phyloP scores from a whole-genome alignment of 2,329 filamentous ascomycete genomes.

The Fusarium continuum region DNA sequence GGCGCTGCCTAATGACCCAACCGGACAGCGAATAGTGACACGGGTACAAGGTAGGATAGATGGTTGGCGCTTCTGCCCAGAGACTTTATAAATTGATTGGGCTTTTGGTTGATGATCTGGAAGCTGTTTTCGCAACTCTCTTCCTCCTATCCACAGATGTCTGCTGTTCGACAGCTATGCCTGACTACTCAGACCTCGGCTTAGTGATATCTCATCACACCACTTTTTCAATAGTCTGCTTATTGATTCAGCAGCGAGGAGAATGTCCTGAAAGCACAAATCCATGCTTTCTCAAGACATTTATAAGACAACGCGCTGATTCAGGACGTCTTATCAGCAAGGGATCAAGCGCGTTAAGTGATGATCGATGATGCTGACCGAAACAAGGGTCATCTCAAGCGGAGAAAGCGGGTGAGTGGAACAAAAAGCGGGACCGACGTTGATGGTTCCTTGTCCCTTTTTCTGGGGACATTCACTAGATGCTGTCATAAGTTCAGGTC shows the following conservation, averaged over 20 bases:
- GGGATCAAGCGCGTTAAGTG: slow-evolving; percentile 30
- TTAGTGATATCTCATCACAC: not conserved
- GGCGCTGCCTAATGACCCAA: slow-evolving; percentile 6
- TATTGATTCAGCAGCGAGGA: not conserved
- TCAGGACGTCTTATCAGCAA: slow-evolving; percentile 6
- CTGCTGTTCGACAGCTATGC: slow-evolving; percentile 5
- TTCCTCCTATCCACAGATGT: no score
- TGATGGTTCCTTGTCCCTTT: slow-evolving; percentile 29
- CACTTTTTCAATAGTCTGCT: not conserved
- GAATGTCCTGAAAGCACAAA: not conserved
- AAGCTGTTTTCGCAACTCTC: no score
- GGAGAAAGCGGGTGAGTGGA: slow-evolving; percentile 34
- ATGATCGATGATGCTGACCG: slow-evolving; percentile 34
- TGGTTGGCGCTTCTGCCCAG: not conserved
- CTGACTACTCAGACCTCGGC: not conserved
- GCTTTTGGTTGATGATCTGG: not conserved
- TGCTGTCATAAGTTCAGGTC: slow-evolving; percentile 25
- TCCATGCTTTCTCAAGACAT: not conserved
- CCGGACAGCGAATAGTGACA: slow-evolving; percentile 7
- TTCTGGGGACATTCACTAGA: slow-evolving; percentile 33
- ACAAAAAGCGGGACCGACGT: slow-evolving; percentile 25
- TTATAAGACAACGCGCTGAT: slow-evolving; percentile 6
- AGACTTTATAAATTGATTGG: no score
- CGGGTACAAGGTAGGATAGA: not conserved
- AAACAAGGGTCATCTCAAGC: slow-evolving; percentile 28